Evolutionary conservation across 495 filamentous ascomycete genomes (phyloP), one percentile per base, ranked within the genome.

Genomic region (Halenospora varia): DNA sequence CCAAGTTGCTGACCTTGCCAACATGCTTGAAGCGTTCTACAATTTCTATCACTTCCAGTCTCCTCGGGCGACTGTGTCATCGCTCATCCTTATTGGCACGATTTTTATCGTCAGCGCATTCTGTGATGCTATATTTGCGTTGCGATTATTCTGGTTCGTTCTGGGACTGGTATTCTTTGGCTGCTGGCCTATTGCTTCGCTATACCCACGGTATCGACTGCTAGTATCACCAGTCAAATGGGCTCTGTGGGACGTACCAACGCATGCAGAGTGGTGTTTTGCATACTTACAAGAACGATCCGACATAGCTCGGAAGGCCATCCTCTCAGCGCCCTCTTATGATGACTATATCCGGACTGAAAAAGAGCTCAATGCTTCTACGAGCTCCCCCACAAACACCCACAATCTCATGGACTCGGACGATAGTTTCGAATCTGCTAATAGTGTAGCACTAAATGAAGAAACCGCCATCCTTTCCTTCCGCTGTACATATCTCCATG

Each of bases 1-100:
- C 20, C 77, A 78, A 63, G 48, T 78, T 25, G 66, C 66, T 17
- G 77, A 78, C 56, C 40, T 77, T 26, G 74, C 74, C 11, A 69
- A 70, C 19, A 59, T 74, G 53, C 55, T 77, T 13, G 77, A 78
- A 57, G 66, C 71, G 3, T 51, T 72, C 15, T 49, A 29, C 35
- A 78, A 73, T 53, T 78, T 78, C 57, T 74, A 76, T 48, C 66
- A 74, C 51, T 80, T 76, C 73, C 66, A 65, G 22, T 51, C 50
- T 24, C 75, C 75, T 1, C 51, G 40, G 15, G 66, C 67, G 3
- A 77, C 77, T 1, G 50, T 66, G 1, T 52, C 59, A n/a, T 66
- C 70, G 1, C 66, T 78, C 9, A 46, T 53, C 17, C 63, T 77
- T 35, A 62, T 77, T 20, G 47, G 48, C 13, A 55, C 62, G 10